A percentile compares a stretch with the other conserved stretches of the same genome.
Evolutionary conservation across 2,329 filamentous ascomycete genomes (phyloP).

Genomic region (Aureobasidium vineae): DNA sequence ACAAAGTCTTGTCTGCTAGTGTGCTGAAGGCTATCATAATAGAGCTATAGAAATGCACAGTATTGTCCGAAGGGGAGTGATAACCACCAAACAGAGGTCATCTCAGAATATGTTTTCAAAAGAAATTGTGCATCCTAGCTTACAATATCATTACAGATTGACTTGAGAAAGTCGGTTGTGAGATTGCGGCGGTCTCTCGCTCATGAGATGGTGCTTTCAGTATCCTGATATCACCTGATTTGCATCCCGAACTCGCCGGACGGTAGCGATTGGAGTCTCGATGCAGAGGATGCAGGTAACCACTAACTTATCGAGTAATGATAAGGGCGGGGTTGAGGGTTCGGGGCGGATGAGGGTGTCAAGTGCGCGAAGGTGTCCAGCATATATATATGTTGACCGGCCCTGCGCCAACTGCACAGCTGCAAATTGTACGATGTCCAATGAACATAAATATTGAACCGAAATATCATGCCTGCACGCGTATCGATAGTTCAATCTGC

Average conservation of each 20-base stretch:
- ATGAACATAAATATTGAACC: background rate
- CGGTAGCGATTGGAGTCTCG: background rate
- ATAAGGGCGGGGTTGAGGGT: background rate
- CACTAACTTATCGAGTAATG: background rate
- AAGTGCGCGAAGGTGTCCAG: background rate
- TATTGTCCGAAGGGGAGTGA: too few relatives aligned
- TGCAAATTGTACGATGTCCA: background rate
- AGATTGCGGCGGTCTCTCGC: too few relatives aligned
- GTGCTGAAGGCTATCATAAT: too few relatives aligned
- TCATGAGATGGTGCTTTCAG: too few relatives aligned
- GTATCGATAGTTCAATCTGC: background rate
- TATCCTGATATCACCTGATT: constrained; percentile 7
- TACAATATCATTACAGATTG: too few relatives aligned
- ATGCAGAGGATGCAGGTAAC: background rate
- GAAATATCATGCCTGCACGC: background rate
- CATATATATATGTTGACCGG: constrained; percentile 1
- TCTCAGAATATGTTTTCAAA: too few relatives aligned
- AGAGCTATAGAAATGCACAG: too few relatives aligned
- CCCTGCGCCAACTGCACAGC: background rate
- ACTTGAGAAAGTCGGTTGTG: too few relatives aligned
- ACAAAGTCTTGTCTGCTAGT: background rate
- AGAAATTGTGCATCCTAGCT: too few relatives aligned
- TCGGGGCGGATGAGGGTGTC: background rate
- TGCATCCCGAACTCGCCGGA: background rate
- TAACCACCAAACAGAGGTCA: too few relatives aligned